phyloP scores from a whole-genome alignment of 2,329 filamentous ascomycete genomes.

The Stagonosporopsis cucurbitacearum region DNA sequence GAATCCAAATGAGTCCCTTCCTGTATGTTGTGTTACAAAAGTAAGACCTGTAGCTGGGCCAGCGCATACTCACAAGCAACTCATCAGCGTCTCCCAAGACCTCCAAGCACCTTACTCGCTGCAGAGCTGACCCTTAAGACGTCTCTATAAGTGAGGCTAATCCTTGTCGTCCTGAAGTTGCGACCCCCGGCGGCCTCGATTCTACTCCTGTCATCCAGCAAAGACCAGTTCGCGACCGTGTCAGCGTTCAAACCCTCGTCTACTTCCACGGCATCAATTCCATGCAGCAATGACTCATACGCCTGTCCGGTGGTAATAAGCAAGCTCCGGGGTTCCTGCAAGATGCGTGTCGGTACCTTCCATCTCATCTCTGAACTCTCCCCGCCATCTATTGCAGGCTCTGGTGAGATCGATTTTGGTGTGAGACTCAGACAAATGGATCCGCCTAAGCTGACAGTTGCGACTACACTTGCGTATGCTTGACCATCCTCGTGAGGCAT shows the following conservation, averaged over 20 bases:
- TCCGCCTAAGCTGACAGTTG: constrained; percentile 84
- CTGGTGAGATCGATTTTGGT: constrained; percentile 32
- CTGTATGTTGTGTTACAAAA: not conserved
- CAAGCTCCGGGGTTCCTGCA: constrained; percentile 84
- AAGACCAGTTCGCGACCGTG: constrained; percentile 72
- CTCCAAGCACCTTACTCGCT: constrained; percentile 41
- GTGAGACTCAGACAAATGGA: constrained; percentile 80
- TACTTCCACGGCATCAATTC: constrained; percentile 68
- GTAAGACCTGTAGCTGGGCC: not conserved
- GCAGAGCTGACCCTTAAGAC: constrained; percentile 63
- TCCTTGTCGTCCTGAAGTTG: constrained; percentile 66
- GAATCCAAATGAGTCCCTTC: not conserved
- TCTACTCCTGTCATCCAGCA: constrained; percentile 61
- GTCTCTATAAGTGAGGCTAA: constrained; percentile 84
- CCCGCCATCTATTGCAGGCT: not conserved
- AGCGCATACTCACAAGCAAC: not conserved
- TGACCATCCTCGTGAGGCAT: constrained; percentile 95
- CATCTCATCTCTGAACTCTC: not conserved
- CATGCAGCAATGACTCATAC: constrained; percentile 76
- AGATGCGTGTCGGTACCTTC: constrained; percentile 58
- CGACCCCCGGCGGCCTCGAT: constrained; percentile 56
- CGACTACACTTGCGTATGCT: constrained; percentile 87
- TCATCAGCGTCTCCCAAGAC: not conserved
- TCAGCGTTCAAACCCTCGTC: constrained; percentile 69
- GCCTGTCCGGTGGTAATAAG: constrained; percentile 73